Evolutionary conservation across 768 basidiomycete genomes (phyloP).

Genomic region (Ephemerocybe angulata): DNA sequence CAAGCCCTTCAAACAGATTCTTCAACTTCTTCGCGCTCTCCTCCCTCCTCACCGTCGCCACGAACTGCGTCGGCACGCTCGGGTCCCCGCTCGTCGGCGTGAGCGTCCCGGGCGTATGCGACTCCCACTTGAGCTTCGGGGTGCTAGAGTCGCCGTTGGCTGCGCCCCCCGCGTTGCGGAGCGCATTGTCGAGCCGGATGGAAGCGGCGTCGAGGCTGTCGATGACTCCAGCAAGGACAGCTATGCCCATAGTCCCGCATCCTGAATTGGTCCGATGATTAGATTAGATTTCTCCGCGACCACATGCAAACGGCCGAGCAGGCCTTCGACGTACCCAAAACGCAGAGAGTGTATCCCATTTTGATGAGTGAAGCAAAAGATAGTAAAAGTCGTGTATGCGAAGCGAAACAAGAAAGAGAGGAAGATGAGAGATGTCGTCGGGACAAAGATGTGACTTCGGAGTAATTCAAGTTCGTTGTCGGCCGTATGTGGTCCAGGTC

Average conservation of each 20-base stretch:
- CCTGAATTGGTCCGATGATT: slow-evolving; percentile 43
- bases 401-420: too few species aligned
- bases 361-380: background rate
- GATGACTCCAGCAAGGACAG: slow-evolving; percentile 89
- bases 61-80: slow-evolving; percentile 73
- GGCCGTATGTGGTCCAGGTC: too few species aligned
- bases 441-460: background rate
- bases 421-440: too few species aligned
- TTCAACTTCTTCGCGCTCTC: slow-evolving; percentile 70
- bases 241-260: slow-evolving; percentile 98
- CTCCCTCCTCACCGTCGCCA: slow-evolving; percentile 81
- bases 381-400: background rate
- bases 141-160: slow-evolving; percentile 13
- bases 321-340: slow-evolving; percentile 55
- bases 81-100: slow-evolving; percentile 66
- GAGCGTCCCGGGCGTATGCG: slow-evolving; percentile 67
- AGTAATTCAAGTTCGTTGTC: too few species aligned
- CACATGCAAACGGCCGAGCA: background rate
- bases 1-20: slow-evolving; percentile 54
- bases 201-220: slow-evolving; percentile 62
- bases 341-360: slow-evolving; percentile 93
- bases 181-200: slow-evolving; percentile 27
- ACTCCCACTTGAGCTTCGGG: slow-evolving; percentile 54
- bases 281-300: slow-evolving; percentile 10
- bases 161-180: slow-evolving; percentile 30